Evolutionary conservation across 2,329 filamentous ascomycete genomes (phyloP).

Genomic region (Diatrype stigma): DNA sequence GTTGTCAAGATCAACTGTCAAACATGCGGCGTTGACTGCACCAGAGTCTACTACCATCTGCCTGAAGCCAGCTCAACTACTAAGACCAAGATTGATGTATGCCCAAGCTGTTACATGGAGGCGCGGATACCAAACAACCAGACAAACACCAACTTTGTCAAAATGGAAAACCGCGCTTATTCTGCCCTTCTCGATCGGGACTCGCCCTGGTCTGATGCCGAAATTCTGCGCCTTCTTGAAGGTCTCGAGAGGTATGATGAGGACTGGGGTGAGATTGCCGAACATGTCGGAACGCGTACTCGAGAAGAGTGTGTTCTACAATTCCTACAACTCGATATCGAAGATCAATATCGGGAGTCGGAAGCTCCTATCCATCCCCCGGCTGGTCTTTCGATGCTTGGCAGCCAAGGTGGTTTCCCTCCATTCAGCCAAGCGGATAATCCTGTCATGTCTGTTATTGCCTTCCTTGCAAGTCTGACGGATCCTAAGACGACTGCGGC

Average conservation of each 20-base stretch:
- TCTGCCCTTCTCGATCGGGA: slow-evolving; percentile 76
- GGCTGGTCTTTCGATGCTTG: slow-evolving; percentile 61
- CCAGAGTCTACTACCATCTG: slow-evolving; percentile 58
- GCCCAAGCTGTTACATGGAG: slow-evolving; percentile 85
- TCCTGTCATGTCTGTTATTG: slow-evolving; percentile 92
- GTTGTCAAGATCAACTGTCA: slow-evolving; percentile 75
- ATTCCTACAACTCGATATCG: slow-evolving; percentile 93
- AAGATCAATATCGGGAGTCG: slow-evolving; percentile 91
- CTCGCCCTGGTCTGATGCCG: slow-evolving; percentile 85
- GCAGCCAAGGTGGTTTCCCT: slow-evolving; percentile 71
- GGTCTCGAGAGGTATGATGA: slow-evolving; percentile 91
- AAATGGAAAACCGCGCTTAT: slow-evolving; percentile 85
- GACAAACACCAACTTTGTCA: slow-evolving; percentile 75
- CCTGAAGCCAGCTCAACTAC: slow-evolving; percentile 50
- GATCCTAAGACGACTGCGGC: slow-evolving; percentile 88
- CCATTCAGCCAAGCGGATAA: slow-evolving; percentile 93
- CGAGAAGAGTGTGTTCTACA: slow-evolving; percentile 95
- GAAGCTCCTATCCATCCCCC: slow-evolving; percentile 54
- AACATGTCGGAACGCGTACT: slow-evolving; percentile 86
- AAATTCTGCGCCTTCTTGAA: slow-evolving; percentile 84
- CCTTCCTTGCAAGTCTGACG: slow-evolving; percentile 86
- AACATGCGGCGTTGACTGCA: slow-evolving; percentile 88
- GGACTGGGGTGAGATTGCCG: slow-evolving; percentile 90
- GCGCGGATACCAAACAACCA: slow-evolving; percentile 78
- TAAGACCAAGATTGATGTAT: slow-evolving; percentile 79